Evolutionary conservation across 495 filamentous ascomycete genomes (phyloP).

Genomic region (Neurospora sp.): DNA sequence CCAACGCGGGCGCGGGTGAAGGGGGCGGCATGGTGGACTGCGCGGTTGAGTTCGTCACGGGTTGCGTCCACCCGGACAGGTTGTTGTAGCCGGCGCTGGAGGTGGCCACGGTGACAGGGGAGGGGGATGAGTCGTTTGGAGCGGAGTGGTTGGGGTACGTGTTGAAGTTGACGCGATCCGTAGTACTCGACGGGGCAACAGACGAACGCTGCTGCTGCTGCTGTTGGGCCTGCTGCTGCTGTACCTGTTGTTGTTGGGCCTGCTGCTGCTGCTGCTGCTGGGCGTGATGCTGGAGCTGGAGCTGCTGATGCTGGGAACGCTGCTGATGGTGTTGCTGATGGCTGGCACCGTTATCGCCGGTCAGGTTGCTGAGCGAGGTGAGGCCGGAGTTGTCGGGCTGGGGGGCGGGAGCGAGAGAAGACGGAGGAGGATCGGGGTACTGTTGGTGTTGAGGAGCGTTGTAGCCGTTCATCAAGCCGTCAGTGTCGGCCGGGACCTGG

Average conservation of each 20-base stretch:
- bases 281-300: conserved; percentile 8
- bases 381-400: conserved; percentile 18
- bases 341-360: conserved; percentile 9
- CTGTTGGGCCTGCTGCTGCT: conserved; percentile 10
- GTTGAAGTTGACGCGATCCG: conserved; percentile 21
- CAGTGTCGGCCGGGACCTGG: conserved; percentile 18
- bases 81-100: conserved; percentile 20
- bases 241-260: conserved; percentile 9
- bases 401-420: conserved; percentile 13
- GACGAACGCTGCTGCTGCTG: conserved; percentile 18
- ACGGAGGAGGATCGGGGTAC: conserved; percentile 20
- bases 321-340: conserved; percentile 11
- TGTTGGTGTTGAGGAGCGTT: conserved; percentile 17
- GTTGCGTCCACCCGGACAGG: conserved; percentile 13
- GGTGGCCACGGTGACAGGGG: conserved; percentile 28
- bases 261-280: conserved; percentile 11
- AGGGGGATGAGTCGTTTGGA: conserved; percentile 22
- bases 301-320: conserved; percentile 11
- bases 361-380: conserved; percentile 14
- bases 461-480: conserved; percentile 26
- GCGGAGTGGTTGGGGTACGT: conserved; percentile 24
- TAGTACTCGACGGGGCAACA: conserved; percentile 11
- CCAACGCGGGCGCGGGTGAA: conserved; percentile 24
- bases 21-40: conserved; percentile 22
- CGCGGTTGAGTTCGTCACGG: conserved; percentile 15